phyloP scores from a whole-genome alignment of 495 filamentous ascomycete genomes.

The Xylaria sp. region DNA sequence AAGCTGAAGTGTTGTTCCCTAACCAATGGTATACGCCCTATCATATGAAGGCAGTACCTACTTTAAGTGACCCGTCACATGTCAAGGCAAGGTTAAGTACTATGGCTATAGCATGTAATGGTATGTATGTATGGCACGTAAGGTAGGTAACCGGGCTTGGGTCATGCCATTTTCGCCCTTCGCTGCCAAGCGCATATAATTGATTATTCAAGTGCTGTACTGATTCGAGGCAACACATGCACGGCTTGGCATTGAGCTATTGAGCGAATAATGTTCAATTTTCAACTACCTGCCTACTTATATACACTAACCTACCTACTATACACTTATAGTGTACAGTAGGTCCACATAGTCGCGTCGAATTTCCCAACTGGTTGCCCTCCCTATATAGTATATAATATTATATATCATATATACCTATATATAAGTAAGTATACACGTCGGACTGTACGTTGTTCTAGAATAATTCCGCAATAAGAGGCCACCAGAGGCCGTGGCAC shows the following conservation, averaged over 20 bases:
- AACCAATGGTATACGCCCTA: background rate
- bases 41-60: background rate
- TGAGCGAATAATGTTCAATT: background rate
- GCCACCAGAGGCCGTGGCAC: background rate
- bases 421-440: background rate
- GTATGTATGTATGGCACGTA: background rate
- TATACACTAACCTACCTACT: no score
- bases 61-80: background rate
- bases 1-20: background rate
- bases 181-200: background rate
- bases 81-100: no score
- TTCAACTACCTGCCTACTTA: background rate
- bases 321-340: no score
- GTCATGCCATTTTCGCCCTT: background rate
- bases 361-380: background rate
- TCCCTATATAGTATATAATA: background rate
- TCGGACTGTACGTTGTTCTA: background rate
- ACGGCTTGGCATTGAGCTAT: background rate
- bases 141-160: background rate
- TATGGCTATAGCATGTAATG: no score
- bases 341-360: no score
- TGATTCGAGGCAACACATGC: conserved; percentile 1
- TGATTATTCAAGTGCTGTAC: background rate
- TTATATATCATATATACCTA: no score
- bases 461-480: conserved; percentile 10